Evolutionary conservation across 179 eudicot genomes (phyloP).

Genomic region (Vitellaria paradoxa): DNA sequence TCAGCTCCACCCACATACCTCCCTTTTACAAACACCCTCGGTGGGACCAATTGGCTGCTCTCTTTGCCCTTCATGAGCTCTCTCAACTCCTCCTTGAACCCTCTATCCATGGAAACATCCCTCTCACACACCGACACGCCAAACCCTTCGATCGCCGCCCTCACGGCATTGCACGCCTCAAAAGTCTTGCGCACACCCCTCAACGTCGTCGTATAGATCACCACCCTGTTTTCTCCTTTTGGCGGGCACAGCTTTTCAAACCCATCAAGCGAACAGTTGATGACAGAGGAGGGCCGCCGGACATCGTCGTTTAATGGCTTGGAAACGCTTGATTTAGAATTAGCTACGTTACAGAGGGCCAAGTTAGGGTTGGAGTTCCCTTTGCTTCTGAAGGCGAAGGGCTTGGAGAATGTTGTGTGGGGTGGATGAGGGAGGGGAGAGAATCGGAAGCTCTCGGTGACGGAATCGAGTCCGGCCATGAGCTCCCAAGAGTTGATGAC

Average conservation of each 20-base stretch:
- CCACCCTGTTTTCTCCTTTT: slow-evolving; percentile 55
- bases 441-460: slow-evolving; percentile 49
- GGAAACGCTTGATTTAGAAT: slow-evolving; percentile 9
- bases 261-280: slow-evolving; percentile 27
- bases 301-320: background rate
- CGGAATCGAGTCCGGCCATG: slow-evolving; percentile 84
- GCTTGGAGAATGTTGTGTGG: slow-evolving; percentile 18
- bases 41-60: slow-evolving; percentile 28
- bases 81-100: slow-evolving; percentile 62
- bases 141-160: slow-evolving; percentile 42
- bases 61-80: slow-evolving; percentile 37
- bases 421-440: too few species aligned
- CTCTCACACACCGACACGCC: slow-evolving; percentile 55
- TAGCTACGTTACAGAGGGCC: background rate
- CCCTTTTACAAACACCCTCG: too few species aligned
- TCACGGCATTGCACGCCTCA: slow-evolving; percentile 63
- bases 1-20: slow-evolving; percentile 72
- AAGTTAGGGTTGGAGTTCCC: slow-evolving; percentile 55
- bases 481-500: slow-evolving; percentile 92
- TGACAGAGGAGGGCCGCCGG: background rate
- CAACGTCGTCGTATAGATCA: slow-evolving; percentile 64
- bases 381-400: slow-evolving; percentile 10
- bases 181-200: slow-evolving; percentile 70
- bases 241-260: slow-evolving; percentile 59
- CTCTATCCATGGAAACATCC: slow-evolving; percentile 85